Base-by-base conservation (phyloP, 495 filamentous ascomycete species). In the Penicillium waksmanii region DNA sequence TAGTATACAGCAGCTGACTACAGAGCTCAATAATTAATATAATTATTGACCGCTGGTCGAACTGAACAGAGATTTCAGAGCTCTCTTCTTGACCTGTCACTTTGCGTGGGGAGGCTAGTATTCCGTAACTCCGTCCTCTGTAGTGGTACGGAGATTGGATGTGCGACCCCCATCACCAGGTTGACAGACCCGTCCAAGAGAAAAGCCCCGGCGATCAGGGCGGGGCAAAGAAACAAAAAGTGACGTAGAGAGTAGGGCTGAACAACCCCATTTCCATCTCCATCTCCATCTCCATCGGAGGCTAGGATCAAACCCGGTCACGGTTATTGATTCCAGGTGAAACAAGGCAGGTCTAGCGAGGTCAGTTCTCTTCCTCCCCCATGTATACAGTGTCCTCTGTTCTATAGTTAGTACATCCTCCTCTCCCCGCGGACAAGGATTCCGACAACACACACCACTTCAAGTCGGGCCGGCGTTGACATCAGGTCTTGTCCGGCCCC, bases 391-490 rank as follows among this genome's bases (percentile, higher is more conserved):
- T 13, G 36, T 13, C 3, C 11, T 40, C 15, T 40, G 7, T 5
- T 5, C 11, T 40, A 13, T 40, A 40, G 15, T 40, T 40, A 13
- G 11, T 3, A 13, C 15, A 13, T 9, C 36, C 42, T 44, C 12
- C 33, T 53, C 19, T 19, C 52, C 38, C 42, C 42, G 11, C 46
- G 46, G 21, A 27, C 46, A 23, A 12, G 46, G 21, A 13, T 25
- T n/a, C 46, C 46, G 46, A 27, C 19, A 48, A 10, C 42, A 46
- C 17, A 12, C 46, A 48, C 46, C 46, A 27, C 46, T 5, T 53
- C 34, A 42, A 40, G 13, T 27, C 9, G 56, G 44, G 57, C 57
- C 50, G 46, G 46, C 51, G 58, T 55, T 49, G 25, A 33, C 33
- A 46, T 43, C 43, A 21, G 60, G 47, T 9, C 17, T 42, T 21